Evolutionary conservation across 805 yeast genomes (phyloP).

Genomic region (Debaryomyces prosopidis): DNA sequence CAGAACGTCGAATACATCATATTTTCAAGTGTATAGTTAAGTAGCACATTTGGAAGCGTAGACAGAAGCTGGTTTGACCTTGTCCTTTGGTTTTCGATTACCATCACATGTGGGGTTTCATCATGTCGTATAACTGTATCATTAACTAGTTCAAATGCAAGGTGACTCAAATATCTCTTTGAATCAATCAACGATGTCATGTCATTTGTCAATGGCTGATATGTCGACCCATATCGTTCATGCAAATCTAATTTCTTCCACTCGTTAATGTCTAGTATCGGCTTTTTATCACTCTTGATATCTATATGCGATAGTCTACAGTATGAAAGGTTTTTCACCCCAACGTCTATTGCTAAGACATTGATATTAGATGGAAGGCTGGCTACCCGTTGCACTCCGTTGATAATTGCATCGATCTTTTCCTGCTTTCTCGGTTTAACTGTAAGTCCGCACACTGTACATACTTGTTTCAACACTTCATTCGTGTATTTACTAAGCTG

Average conservation of each 20-base stretch:
- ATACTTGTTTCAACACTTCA: conserved; percentile 12
- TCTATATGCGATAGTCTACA: conserved; percentile 18
- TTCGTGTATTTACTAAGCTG: conserved; percentile 7
- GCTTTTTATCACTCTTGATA: background rate
- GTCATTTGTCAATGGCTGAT: conserved; percentile 1
- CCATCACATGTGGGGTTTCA: conserved; percentile 23
- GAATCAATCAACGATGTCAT: conserved; percentile 19
- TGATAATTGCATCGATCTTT: conserved; percentile 10
- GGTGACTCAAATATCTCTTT: conserved; percentile 25
- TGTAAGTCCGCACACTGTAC: conserved; percentile 21
- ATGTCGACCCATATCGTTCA: conserved; percentile 2
- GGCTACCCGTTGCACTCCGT: conserved; percentile 7
- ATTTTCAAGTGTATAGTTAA: conserved; percentile 39
- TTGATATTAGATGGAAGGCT: conserved; percentile 8
- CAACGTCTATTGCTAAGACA: conserved; percentile 37
- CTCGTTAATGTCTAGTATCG: background rate
- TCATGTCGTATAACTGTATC: conserved; percentile 13
- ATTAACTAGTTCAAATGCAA: conserved; percentile 17
- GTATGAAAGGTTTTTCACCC: conserved; percentile 42
- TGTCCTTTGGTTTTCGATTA: conserved; percentile 42
- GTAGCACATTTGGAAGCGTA: conserved; percentile 40
- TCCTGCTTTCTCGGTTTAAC: conserved; percentile 15
- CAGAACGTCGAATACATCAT: conserved; percentile 32
- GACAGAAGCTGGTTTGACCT: conserved; percentile 31
- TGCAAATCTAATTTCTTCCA: conserved; percentile 18